Evolutionary conservation across 768 basidiomycete genomes (phyloP).

Genomic region (Porpolomopsis calyptriformis): DNA sequence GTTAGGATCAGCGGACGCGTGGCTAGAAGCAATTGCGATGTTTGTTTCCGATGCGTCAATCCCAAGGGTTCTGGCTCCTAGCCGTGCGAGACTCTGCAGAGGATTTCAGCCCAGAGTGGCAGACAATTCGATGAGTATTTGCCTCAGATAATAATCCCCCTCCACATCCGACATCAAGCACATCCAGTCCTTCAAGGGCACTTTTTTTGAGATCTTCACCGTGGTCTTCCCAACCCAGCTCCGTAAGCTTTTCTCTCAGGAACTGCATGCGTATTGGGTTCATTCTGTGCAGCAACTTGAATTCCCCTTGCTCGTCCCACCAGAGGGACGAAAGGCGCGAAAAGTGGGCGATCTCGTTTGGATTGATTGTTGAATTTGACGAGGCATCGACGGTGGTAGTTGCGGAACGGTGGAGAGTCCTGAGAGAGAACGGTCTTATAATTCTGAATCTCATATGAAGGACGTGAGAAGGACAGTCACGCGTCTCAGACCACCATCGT

Average conservation of each 20-base stretch:
- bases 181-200: conserved; percentile 53
- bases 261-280: conserved; percentile 84
- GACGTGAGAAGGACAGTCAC: no score
- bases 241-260: conserved; percentile 64
- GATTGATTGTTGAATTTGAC: conserved; percentile 46
- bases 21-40: conserved; percentile 72
- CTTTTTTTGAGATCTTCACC: conserved; percentile 23
- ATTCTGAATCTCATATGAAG: no score
- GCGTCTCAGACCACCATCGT: not conserved
- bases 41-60: conserved; percentile 88
- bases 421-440: not conserved
- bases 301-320: conserved; percentile 95
- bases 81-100: conserved; percentile 69
- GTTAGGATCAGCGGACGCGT: conserved; percentile 67
- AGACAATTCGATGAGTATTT: conserved; percentile 11
- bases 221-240: conserved; percentile 47
- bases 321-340: conserved; percentile 81
- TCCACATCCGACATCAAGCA: conserved; percentile 91
- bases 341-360: conserved; percentile 79
- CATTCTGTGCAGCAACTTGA: conserved; percentile 83
- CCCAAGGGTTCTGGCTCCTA: conserved; percentile 83
- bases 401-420: not conserved
- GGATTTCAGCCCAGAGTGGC: no score
- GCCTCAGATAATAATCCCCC: conserved; percentile 92
- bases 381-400: not conserved